Evolutionary conservation across 768 basidiomycete species (phyloP).

Genomic region (Lactarius trivialis): DNA sequence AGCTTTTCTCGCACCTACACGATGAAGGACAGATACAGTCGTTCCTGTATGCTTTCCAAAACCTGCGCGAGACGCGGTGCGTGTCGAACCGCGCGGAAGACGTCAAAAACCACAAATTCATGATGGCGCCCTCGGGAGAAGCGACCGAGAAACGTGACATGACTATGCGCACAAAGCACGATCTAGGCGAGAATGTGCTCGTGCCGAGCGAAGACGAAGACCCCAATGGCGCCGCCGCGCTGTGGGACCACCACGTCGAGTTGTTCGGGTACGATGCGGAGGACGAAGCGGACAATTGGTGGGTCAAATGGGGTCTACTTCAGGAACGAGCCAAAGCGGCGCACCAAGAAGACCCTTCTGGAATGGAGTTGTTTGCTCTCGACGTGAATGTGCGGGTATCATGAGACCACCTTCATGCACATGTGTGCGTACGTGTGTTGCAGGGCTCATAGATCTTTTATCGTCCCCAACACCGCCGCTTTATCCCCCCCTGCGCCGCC

Average conservation of each 20-base stretch:
- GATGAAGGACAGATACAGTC: slow-evolving; percentile 28
- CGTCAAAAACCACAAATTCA: slow-evolving; percentile 22
- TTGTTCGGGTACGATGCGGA: slow-evolving; percentile 33
- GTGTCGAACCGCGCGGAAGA: slow-evolving; percentile 23
- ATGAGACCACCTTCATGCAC: background rate
- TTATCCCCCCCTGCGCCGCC: background rate
- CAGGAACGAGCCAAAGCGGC: slow-evolving; percentile 19
- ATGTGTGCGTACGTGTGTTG: no score
- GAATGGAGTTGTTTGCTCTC: slow-evolving; percentile 6
- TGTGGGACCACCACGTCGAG: slow-evolving; percentile 30
- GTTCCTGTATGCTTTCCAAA: slow-evolving; percentile 33
- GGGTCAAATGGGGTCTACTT: slow-evolving; percentile 33
- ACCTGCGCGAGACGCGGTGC: slow-evolving; percentile 30
- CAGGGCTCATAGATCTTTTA: background rate
- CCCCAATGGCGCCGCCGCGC: slow-evolving; percentile 21
- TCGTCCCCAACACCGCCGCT: background rate
- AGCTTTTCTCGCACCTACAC: slow-evolving; percentile 34
- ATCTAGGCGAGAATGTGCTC: slow-evolving; percentile 24
- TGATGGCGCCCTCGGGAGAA: slow-evolving; percentile 24
- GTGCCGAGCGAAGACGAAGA: slow-evolving; percentile 26
- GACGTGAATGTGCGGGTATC: slow-evolving; percentile 4
- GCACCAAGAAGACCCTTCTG: background rate
- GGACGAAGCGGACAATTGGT: slow-evolving; percentile 36
- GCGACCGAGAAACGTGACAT: slow-evolving; percentile 26
- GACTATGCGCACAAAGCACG: slow-evolving; percentile 23